A percentile compares a stretch with the other conserved stretches of the same genome.
Evolutionary conservation across 371 early-diverging fungal genomes (phyloP).

Genomic region (Rhizomucor pusillus): DNA sequence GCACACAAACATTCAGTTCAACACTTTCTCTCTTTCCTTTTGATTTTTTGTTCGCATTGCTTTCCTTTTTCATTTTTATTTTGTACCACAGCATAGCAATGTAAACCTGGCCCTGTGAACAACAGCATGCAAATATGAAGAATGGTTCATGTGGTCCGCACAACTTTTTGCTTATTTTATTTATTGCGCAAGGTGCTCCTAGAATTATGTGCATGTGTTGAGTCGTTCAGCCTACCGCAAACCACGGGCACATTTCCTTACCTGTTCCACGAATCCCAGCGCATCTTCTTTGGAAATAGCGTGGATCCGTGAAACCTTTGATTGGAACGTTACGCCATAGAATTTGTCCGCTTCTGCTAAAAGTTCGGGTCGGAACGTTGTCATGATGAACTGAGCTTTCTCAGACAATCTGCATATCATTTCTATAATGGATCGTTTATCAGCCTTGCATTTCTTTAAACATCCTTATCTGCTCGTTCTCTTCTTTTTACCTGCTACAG

Average conservation of each 20-base stretch:
- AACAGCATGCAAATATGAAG: background rate
- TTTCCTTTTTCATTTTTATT: slow-evolving; percentile 3
- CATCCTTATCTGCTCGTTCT: background rate
- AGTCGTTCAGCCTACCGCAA: background rate
- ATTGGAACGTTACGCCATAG: slow-evolving; percentile 94
- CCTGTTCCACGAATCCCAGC: slow-evolving; percentile 68
- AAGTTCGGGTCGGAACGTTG: slow-evolving; percentile 97
- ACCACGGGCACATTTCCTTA: slow-evolving; percentile 9
- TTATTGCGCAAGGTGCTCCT: slow-evolving; percentile 1
- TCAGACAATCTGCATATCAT: slow-evolving; percentile 88
- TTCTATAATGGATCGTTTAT: slow-evolving; percentile 22
- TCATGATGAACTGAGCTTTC: slow-evolving; percentile 96
- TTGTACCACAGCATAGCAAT: slow-evolving; percentile 1
- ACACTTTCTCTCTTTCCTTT: slow-evolving; percentile 2
- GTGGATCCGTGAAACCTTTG: slow-evolving; percentile 78
- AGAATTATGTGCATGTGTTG: background rate
- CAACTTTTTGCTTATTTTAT: no score
- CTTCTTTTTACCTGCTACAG: slow-evolving; percentile 74
- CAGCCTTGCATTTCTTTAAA: no score
- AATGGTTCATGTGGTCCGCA: no score
- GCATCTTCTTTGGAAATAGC: slow-evolving; percentile 67
- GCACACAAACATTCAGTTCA: background rate
- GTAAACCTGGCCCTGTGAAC: background rate
- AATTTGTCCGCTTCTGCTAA: slow-evolving; percentile 90
- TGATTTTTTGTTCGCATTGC: background rate